A percentile compares a stretch with the other conserved stretches of the same genome.
phyloP scores from a whole-genome alignment of 2,329 filamentous ascomycete genomes.

The Emmonsiellopsis sp. region DNA sequence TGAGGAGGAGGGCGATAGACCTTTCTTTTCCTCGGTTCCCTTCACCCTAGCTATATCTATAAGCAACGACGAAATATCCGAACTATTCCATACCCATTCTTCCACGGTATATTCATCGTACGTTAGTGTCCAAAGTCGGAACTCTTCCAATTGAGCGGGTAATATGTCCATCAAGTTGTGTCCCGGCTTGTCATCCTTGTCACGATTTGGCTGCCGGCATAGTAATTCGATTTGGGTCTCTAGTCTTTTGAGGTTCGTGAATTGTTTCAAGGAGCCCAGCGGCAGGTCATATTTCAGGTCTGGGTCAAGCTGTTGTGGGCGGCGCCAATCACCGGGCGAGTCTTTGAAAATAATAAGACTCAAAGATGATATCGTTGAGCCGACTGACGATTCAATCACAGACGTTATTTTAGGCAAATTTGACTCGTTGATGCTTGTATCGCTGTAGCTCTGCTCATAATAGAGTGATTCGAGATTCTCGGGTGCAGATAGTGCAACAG shows the following conservation, averaged over 20 bases:
- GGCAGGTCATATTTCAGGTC: not conserved
- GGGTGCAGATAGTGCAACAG: not conserved
- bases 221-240: not conserved
- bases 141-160: not conserved
- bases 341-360: not conserved
- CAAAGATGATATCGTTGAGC: not conserved
- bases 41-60: not conserved
- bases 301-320: not conserved
- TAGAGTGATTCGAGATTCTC: not conserved
- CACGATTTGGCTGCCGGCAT: not conserved
- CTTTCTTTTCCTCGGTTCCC: not conserved
- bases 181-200: not conserved
- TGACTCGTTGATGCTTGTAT: no score
- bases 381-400: slow-evolving; percentile 15
- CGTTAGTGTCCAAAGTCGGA: not conserved
- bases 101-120: not conserved
- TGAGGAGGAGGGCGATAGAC: not conserved
- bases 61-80: not conserved
- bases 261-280: not conserved
- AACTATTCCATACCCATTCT: not conserved
- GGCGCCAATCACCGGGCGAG: not conserved
- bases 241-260: not conserved
- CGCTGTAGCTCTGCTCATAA: not conserved
- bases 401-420: not conserved
- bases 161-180: not conserved